Evolutionary conservation across 495 filamentous ascomycete genomes (phyloP), one percentile per base, ranked within the genome.

Genomic region (Collariella sp.): DNA sequence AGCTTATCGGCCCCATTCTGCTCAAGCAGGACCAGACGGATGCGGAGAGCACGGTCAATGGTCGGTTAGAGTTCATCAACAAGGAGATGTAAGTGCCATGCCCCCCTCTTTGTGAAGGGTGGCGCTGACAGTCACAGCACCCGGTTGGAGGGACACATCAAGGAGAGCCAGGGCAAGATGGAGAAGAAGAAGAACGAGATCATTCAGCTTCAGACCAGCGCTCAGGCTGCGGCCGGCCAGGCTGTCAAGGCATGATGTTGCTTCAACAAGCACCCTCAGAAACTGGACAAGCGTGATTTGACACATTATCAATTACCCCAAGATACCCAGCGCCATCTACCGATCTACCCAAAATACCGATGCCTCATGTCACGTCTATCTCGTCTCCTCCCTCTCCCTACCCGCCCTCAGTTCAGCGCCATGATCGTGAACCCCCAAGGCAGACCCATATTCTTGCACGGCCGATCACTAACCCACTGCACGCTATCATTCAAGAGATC

Each of bases 11-110:
- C 1, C 93, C 93, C 0, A 87, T 97, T 10, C 75, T 99, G 43
- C 70, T 97, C 62, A 96, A 97, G 74, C 94, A 97, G 69, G 93
- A 97, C 12, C 88, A 85, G 62, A 69, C 74, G 3, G 93, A 98
- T 61, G 93, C 94, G 0, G 77, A 84, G 45, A 84, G 88, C 80
- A 88, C 89, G 6, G 94, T 98, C 29, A 86, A 91, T 56, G 86
- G 88, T 41, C 82, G 93, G 10, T 68, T 98, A 51, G 89, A 95
- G 54, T 97, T 91, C 58, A 98, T 98, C 56, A 79, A 83, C 59
- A 88, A 90, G 63, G 94, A 98, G 61, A 94, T 96, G 93, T 97
- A 29, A 61, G 65, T 40, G 19, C 13, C 15, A 19, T 16, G 7
- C 36, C 13, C 15, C 13, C 15, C 34, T 11, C 45, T 44, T 29